Evolutionary conservation across 2,329 filamentous ascomycete genomes (phyloP).

Genomic region (Verticillium dahliae): DNA sequence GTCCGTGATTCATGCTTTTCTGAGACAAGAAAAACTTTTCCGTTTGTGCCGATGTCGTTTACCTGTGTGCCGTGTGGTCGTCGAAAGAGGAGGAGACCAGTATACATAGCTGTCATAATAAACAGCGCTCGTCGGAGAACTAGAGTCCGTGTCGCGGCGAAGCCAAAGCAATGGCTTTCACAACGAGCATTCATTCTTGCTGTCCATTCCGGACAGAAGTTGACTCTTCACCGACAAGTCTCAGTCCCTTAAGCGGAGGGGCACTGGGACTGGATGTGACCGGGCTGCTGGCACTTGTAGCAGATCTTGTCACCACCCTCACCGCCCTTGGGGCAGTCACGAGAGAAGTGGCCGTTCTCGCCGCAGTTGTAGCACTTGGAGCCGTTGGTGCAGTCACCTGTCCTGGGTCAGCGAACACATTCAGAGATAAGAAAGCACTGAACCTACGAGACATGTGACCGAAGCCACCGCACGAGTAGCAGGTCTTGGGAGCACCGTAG

Average conservation of each 20-base stretch:
- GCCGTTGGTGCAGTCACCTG: slow-evolving; percentile 89
- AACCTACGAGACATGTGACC: slow-evolving; percentile 85
- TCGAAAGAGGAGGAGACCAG: neutral
- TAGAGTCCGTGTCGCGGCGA: neutral
- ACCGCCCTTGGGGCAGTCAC: slow-evolving; percentile 92
- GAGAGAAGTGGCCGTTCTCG: slow-evolving; percentile 89
- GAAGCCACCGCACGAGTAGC: slow-evolving; percentile 96
- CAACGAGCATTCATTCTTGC: neutral
- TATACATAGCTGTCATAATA: neutral
- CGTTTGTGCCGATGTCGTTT: neutral
- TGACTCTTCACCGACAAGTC: slow-evolving; percentile 10
- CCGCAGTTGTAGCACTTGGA: slow-evolving; percentile 99
- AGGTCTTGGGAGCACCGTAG: slow-evolving; percentile 67
- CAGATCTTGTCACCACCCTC: slow-evolving; percentile 86
- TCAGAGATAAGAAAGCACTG: neutral
- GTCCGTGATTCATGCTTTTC: neutral
- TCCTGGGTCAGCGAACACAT: slow-evolving; percentile 5
- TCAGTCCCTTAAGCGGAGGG: slow-evolving; percentile 59
- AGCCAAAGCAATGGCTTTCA: neutral
- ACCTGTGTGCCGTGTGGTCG: neutral
- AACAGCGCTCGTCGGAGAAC: neutral
- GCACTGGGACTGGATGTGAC: slow-evolving; percentile 92
- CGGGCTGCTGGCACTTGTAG: slow-evolving; percentile 85
- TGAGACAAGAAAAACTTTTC: neutral
- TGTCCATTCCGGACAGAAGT: slow-evolving; percentile 2